Conservation (phyloP, 768 basidiomycete genomes). For the Agaricus bisporus region DNA sequence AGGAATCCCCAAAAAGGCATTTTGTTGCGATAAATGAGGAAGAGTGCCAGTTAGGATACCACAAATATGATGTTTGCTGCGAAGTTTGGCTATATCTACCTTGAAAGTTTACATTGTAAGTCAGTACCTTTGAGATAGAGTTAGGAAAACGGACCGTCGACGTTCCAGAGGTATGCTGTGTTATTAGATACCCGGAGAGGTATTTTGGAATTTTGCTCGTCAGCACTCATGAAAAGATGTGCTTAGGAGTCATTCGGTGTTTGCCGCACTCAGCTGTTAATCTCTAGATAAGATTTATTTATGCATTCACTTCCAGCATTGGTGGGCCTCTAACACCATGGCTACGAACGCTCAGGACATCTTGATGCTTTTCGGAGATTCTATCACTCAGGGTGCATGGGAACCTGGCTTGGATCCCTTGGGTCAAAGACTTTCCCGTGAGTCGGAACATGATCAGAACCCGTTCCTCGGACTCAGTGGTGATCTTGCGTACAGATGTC, state of each 20-base stretch:
- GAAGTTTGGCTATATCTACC: conserved; percentile 74
- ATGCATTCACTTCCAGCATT: neutral
- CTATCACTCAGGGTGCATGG: conserved; percentile 70
- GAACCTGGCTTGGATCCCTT: conserved; percentile 47
- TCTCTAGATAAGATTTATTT: neutral
- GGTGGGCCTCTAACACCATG: conserved; percentile 31
- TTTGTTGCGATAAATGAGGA: conserved; percentile 93
- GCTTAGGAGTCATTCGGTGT: conserved; percentile 4
- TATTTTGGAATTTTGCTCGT: conserved; percentile 31
- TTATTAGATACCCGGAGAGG: conserved; percentile 70
- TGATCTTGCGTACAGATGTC: conserved; percentile 37
- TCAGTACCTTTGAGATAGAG: neutral
- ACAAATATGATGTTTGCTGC: conserved; percentile 76
- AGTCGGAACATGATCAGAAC: conserved; percentile 19
- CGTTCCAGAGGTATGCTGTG: conserved; percentile 84
- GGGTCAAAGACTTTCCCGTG: conserved; percentile 62
- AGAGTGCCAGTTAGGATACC: conserved; percentile 87
- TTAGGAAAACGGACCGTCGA: conserved; percentile 48
- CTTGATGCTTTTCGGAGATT: conserved; percentile 78
- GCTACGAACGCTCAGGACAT: conserved; percentile 52
- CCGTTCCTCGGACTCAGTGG: neutral
- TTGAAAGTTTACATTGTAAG: conserved; percentile 10
- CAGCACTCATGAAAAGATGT: conserved; percentile 14
- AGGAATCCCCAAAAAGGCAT: conserved; percentile 92
- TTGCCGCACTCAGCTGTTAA: neutral